Evolutionary conservation across 139 green algal genomes (phyloP).

Genomic region (Coelastrella sp.): DNA sequence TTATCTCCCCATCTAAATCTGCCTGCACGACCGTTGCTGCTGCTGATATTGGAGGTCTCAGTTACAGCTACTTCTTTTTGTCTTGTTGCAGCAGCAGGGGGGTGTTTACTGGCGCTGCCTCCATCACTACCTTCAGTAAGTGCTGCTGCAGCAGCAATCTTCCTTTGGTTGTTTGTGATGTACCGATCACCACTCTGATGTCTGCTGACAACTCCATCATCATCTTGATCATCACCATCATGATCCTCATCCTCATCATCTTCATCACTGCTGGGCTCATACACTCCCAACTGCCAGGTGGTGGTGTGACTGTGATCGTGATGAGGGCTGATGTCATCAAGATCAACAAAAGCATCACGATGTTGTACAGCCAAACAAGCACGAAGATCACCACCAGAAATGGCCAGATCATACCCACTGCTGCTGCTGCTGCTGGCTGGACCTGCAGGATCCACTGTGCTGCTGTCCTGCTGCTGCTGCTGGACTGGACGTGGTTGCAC

Average conservation of each 20-base stretch:
- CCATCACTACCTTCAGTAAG: neutral
- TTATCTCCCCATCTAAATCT: too few species aligned
- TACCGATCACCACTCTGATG: neutral
- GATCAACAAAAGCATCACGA: constrained; percentile 1
- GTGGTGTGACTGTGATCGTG: neutral
- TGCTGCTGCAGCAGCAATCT: neutral
- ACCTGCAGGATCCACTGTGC: neutral
- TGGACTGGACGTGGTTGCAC: neutral
- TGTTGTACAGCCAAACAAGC: neutral
- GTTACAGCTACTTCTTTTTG: neutral
- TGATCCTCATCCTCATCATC: neutral
- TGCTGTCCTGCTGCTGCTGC: constrained; percentile 6
- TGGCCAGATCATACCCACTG: neutral
- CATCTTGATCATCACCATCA: neutral
- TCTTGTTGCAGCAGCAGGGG: constrained; percentile 15
- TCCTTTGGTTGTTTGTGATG: neutral
- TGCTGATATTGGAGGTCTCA: neutral
- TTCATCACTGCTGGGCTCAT: constrained; percentile 15
- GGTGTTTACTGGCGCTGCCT: neutral
- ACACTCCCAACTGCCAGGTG: constrained; percentile 25
- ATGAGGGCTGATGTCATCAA: neutral
- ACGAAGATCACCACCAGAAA: constrained; percentile 13
- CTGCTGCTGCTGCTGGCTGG: neutral
- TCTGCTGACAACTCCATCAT: neutral
- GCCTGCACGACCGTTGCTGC: too few species aligned